A percentile compares a stretch with the other conserved stretches of the same genome.
Conservation (phyloP, 208 protist species). For the Leishmania turanica region DNA sequence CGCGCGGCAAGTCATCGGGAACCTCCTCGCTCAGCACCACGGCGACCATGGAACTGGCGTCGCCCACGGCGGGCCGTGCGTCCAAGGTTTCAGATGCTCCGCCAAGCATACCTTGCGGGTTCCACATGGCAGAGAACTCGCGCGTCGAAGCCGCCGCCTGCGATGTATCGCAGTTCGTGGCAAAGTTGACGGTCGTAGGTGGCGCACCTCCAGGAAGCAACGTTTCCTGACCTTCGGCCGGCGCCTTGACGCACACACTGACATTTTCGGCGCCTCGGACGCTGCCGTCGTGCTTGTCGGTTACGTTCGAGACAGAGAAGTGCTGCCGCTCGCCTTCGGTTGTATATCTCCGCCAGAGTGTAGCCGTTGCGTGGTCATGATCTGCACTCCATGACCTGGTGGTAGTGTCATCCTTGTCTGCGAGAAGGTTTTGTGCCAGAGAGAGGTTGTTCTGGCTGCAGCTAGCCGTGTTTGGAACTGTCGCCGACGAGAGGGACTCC, state of each 20-base stretch:
- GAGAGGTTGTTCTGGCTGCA: slow-evolving; percentile 3
- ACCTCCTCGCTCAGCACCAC: slow-evolving; percentile 18
- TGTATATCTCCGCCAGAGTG: slow-evolving; percentile 1
- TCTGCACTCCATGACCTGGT: slow-evolving; percentile 19
- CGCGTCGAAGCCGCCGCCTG: not conserved
- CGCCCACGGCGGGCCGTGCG: not conserved
- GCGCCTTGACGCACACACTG: not conserved
- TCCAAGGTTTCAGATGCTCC: not conserved
- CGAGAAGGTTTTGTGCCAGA: not conserved
- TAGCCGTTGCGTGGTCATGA: not conserved
- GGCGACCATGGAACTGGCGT: slow-evolving; percentile 15
- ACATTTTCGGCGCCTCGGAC: not conserved
- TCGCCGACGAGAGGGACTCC: not conserved
- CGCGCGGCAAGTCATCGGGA: slow-evolving; percentile 25
- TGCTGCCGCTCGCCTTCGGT: not conserved
- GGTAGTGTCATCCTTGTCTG: not conserved
- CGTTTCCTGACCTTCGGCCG: not conserved
- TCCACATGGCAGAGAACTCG: slow-evolving; percentile 5
- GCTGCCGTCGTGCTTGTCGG: not conserved
- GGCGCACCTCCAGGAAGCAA: too few species aligned
- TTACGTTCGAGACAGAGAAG: not conserved
- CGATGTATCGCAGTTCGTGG: not conserved
- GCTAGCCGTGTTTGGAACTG: not conserved
- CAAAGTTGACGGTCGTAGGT: not conserved
- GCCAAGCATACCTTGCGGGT: slow-evolving; percentile 20